Base-by-base conservation (phyloP, 768 basidiomycete genomes). In the Pulveroboletus sp. region DNA sequence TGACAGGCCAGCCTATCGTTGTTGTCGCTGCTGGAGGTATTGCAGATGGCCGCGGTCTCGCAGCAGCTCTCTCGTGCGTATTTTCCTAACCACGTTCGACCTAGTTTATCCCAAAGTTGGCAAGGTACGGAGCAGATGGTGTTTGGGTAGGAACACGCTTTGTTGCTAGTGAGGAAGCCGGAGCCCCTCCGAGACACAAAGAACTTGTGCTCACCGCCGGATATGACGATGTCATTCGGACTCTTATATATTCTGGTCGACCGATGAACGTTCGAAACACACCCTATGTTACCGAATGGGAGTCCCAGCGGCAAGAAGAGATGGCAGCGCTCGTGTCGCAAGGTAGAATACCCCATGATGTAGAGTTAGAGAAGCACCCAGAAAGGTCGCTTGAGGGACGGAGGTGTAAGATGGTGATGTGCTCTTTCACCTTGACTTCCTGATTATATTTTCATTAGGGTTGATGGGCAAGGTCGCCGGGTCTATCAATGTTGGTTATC, bases 121-220 rank as follows among this genome's bases (percentile, higher is more conserved):
- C 41, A 54, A 86, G 85, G 46, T 89, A 86, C 55, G 91, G 91
- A 41, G 91, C 90, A 5, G 75, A 84, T 3, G 91, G 84, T 39
- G 86, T 93, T 4, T 93, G 91, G 91, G 88, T 90, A 33, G 87
- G 87, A 36, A 93, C 89, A 5, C 82, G 89, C 35, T 93, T 93
- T 62, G 88, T 91, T 37, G 88, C 89, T 10, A 83, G 83, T 58
- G 80, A 76, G 33, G 88, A 92, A 65, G 88, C 90, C 0, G 86
- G 83, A 33, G 90, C 89, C 3, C 83, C 89, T 10, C 79, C 79
- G 31, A 78, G 66, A 56, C 87, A 89, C 66, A 89, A 89, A 62
- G 76, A 88, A 44, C 69, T 79, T 46, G 72, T 88, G 11, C 43
- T 88, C 24, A 76, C 73, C 15, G 85, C 87, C 8, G 83, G 83